Percentiles rank a stretch among this genome's conserved stretches.
Evolutionary conservation across 345 rosid genomes (phyloP).

Genomic region (Punica granatum): DNA sequence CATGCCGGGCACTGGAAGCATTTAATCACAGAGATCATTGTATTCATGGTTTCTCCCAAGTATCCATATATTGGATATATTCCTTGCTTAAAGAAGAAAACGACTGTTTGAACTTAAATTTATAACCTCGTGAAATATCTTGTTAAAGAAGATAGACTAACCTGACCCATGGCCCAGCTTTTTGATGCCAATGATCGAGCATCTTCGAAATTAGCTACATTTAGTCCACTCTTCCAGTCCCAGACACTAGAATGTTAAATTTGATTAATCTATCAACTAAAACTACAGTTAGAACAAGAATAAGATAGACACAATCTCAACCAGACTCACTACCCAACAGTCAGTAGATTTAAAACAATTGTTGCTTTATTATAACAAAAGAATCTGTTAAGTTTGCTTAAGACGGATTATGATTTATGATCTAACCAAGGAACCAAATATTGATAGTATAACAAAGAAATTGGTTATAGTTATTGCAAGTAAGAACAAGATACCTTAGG

Average conservation of each 20-base stretch:
- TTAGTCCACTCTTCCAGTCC: constrained; percentile 68
- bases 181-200: constrained; percentile 79
- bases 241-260: constrained; percentile 45
- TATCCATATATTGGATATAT: too few species aligned
- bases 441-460: not conserved
- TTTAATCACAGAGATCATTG: too few species aligned
- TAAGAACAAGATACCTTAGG: constrained; percentile 42
- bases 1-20: too few species aligned
- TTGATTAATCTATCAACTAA: not conserved
- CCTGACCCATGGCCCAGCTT: constrained; percentile 63
- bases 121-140: not conserved
- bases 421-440: not conserved
- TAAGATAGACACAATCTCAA: not conserved
- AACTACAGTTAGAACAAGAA: not conserved
- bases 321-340: not conserved
- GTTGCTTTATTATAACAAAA: too few species aligned
- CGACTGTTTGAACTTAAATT: not conserved
- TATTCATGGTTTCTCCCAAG: too few species aligned
- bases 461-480: not conserved
- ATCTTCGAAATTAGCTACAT: constrained; percentile 52
- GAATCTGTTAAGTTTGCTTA: not conserved
- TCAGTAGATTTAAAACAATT: too few species aligned
- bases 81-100: too few species aligned
- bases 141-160: constrained; percentile 14
- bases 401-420: not conserved